Base-by-base conservation (phyloP, 2,329 filamentous ascomycete species). In the Colletotrichum incanum region DNA sequence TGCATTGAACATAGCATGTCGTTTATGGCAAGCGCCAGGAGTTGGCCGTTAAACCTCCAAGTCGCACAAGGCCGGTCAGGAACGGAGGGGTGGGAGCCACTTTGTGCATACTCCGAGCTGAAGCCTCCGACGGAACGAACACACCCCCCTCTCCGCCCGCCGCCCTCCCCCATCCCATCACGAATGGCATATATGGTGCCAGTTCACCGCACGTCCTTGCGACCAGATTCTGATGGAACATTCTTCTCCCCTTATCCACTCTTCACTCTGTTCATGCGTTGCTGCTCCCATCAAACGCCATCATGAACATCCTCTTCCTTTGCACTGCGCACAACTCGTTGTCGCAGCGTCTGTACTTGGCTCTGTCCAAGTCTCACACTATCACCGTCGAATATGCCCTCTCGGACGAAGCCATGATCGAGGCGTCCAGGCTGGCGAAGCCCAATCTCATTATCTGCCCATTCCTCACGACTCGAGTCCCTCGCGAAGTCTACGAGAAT, bases 281-380 rank as follows among this genome's bases (percentile, higher is more conserved):
- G 61, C 16, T 52, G 34, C 28, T 54, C 28, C 18, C 26, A 23
- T 37, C 28, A 52, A 55, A 37, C 28, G 26, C 52, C 67, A 72
- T 65, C 28, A 82, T 84, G 80, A 80, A 79, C 76, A 82, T 84
- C 52, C 81, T 84, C 64, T 84, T 84, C 71, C 77, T 84, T n/a
- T 84, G 83, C 73, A 84, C 83, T 6, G 83, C 83, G n/a, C 82
- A 84, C 76, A 84, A 84, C 68, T 84, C 83, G 12, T 77, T 84
- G 7, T 84, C 83, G 7, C 83, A 84, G 73, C 78, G 80, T 28
- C 76, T 84, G 11, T 82, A 79, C 67, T 77, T 84, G 26, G 78
- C 77, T 5, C 74, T 84, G 23, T 80, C 79, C 2, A 74, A 77
- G 45, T 76, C 77, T 11, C 82, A 84, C 68, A 77, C 80, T 31